Evolutionary conservation across 2,329 filamentous ascomycete species (phyloP), one percentile per base, ranked within the genome.

Genomic region (Gnomoniopsis sp.): DNA sequence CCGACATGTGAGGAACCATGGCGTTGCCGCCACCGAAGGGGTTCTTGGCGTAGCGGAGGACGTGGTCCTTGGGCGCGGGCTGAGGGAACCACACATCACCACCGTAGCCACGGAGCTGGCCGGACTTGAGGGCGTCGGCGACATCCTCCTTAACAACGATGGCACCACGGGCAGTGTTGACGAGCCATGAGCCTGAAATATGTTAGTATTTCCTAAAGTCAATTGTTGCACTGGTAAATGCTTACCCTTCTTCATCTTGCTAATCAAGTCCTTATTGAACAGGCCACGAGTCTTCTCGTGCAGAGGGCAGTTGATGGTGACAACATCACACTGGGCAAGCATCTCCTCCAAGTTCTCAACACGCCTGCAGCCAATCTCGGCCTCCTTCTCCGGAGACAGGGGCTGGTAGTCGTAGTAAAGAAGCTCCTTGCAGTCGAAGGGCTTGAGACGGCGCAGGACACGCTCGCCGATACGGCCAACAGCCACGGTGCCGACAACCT

Each of bases 321-420:
- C 93, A 63, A 98, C 85, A 69, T 98, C 95, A 75, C 93, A 98
- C 83, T 96, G 91, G 44, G 85, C 83, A 63, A 99, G 79, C 87
- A 99, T 88, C 76, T 98, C 93, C 83, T 97, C 93, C 70, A 99
- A 87, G 70, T 75, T 84, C 51, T 93, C 89, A 61, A 98, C 92
- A 63, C 95, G 87, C 70, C 91, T 86, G 85, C 88, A 93, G 75
- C 93, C 93, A 78, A 98, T 98, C 83, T 97, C 93, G 78, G 89
- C 87, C 86, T 98, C 93, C 69, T 87, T 82, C 81, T 96, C 92
- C 62, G 91, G 72, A 62, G 79, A 83, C 65, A 99, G 84, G 54
- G 93, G 92, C 85, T 99, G 95, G 89, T 99, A 99, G 82, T 99
- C 95, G 75, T 90, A 98, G 90, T 99, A 99, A 65, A 98, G 86